Evolutionary conservation across 2,329 filamentous ascomycete species (phyloP).

Genomic region (Teratosphaeria destructans): DNA sequence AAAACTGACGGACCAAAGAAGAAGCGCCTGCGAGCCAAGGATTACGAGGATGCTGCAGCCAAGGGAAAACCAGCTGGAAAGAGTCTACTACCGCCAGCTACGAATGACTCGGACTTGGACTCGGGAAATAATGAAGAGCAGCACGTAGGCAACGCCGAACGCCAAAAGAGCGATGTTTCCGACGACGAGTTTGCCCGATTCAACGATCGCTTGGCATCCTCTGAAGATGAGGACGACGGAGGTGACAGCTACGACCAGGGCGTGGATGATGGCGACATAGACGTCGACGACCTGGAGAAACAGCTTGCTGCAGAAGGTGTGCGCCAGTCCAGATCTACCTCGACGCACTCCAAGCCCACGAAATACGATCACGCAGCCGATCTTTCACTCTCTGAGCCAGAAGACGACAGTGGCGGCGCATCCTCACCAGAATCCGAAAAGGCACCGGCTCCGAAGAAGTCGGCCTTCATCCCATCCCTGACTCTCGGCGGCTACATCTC

Average conservation of each 20-base stretch:
- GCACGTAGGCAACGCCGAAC: constrained; percentile 1
- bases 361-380: constrained; percentile 11
- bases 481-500: constrained; percentile 71
- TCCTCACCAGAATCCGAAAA: constrained; percentile 15
- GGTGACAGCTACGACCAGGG: constrained; percentile 18
- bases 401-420: constrained; percentile 9
- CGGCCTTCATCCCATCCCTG: constrained; percentile 63
- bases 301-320: constrained; percentile 16
- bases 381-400: constrained; percentile 12
- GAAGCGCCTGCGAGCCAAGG: constrained; percentile 19
- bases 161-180: constrained; percentile 7
- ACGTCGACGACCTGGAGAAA: constrained; percentile 17
- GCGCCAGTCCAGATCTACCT: not conserved
- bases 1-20: constrained; percentile 10
- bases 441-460: constrained; percentile 24
- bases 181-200: constrained; percentile 29
- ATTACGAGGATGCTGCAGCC: constrained; percentile 7
- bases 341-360: not conserved
- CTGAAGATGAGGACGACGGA: constrained; percentile 23
- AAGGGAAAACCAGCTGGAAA: constrained; percentile 6
- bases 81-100: constrained; percentile 3
- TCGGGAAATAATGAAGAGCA: constrained; percentile 2
- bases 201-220: constrained; percentile 31
- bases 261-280: not conserved
- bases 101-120: constrained; percentile 4